Evolutionary conservation across 2,329 filamentous ascomycete genomes (phyloP).

Genomic region (Ustilaginoidea virens): DNA sequence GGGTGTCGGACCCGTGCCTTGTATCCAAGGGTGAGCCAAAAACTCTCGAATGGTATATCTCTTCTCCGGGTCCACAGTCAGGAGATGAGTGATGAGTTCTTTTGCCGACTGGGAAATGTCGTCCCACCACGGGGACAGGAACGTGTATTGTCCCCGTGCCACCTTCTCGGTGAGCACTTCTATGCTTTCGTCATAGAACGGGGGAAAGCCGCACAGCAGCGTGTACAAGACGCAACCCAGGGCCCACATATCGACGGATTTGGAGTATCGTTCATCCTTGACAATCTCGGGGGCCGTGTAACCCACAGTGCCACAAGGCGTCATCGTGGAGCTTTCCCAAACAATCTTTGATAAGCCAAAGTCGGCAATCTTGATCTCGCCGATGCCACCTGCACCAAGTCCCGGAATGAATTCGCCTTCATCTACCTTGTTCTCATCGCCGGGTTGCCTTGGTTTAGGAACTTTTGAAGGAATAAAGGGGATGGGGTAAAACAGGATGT

Average conservation of each 20-base stretch:
- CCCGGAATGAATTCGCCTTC: constrained; percentile 85
- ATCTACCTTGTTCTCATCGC: constrained; percentile 93
- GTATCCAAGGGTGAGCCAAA: constrained; percentile 87
- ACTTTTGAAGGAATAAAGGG: constrained; percentile 66
- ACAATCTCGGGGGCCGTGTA: constrained; percentile 98
- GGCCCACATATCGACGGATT: constrained; percentile 99
- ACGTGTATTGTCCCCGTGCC: constrained; percentile 89
- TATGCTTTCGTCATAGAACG: constrained; percentile 97
- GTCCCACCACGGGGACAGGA: constrained; percentile 98
- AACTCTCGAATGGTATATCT: constrained; percentile 90
- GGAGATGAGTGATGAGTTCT: constrained; percentile 80
- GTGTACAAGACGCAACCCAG: constrained; percentile 95
- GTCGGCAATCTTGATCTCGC: constrained; percentile 91
- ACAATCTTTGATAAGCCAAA: constrained; percentile 96
- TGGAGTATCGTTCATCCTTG: constrained; percentile 96
- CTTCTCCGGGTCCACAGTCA: constrained; percentile 91
- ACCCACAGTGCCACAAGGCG: constrained; percentile 94
- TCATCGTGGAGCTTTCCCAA: constrained; percentile 98
- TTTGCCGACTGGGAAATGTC: constrained; percentile 92
- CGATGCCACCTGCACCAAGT: constrained; percentile 76
- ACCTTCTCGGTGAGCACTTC: constrained; percentile 96
- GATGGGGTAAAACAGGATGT: constrained; percentile 81
- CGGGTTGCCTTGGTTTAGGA: constrained; percentile 66
- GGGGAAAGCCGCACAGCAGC: constrained; percentile 89
- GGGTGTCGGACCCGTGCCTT: constrained; percentile 42